Percentiles rank a stretch among this genome's conserved stretches.
Conservation (phyloP, 495 filamentous ascomycete genomes). For the Aspergillus homomorphus region DNA sequence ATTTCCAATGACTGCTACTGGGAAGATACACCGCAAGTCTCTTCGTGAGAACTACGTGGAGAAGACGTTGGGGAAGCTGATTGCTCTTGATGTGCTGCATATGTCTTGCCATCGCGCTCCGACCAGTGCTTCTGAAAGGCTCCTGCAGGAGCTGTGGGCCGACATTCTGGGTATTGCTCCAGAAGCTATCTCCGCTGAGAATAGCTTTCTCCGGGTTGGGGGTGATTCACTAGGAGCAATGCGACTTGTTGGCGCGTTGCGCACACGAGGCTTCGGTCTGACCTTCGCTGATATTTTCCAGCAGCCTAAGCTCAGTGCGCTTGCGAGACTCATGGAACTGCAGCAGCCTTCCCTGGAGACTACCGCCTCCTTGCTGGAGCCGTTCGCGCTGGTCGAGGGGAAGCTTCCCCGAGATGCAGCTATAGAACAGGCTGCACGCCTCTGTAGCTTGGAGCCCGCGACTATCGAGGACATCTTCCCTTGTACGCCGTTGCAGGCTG, state of each 20-base stretch:
- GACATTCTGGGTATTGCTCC: constrained; percentile 21
- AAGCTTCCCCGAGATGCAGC: not conserved
- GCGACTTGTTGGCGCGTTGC: constrained; percentile 39
- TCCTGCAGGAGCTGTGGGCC: constrained; percentile 33
- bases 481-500: constrained; percentile 60
- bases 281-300: constrained; percentile 46
- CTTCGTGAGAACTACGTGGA: not conserved
- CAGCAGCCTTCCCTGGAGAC: not conserved
- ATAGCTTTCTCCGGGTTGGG: constrained; percentile 50
- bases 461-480: constrained; percentile 58
- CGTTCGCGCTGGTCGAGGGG: not conserved
- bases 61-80: too few species aligned
- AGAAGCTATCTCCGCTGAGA: constrained; percentile 19
- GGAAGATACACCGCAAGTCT: not conserved
- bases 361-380: not conserved
- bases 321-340: constrained; percentile 3
- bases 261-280: constrained; percentile 31
- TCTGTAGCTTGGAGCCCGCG: constrained; percentile 11
- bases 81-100: too few species aligned
- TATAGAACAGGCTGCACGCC: not conserved
- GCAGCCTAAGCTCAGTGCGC: constrained; percentile 4
- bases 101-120: not conserved
- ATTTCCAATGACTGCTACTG: not conserved
- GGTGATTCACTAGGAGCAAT: constrained; percentile 53
- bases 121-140: not conserved